A percentile compares a stretch with the other conserved stretches of the same genome.
phyloP scores from a whole-genome alignment of 2,329 filamentous ascomycete species.

The Helotiales sp. region DNA sequence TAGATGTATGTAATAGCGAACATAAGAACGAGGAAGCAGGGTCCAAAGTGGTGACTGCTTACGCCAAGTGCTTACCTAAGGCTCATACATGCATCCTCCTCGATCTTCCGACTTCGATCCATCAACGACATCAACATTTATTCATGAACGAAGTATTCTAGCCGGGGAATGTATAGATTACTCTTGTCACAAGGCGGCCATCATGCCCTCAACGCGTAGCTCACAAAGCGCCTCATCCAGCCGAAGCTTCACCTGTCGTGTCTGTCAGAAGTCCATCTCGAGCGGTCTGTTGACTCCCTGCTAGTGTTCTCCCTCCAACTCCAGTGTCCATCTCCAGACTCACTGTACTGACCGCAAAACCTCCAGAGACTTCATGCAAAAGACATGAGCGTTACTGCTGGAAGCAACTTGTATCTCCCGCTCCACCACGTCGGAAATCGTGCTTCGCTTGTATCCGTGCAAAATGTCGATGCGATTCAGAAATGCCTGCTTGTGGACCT shows the following conservation, averaged over 20 bases:
- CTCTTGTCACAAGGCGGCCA: not conserved
- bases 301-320: too few relatives aligned
- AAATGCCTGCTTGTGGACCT: not conserved
- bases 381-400: conserved; percentile 14
- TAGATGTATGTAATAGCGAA: too few relatives aligned
- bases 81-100: not conserved
- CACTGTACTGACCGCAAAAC: too few relatives aligned
- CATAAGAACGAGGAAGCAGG: not conserved
- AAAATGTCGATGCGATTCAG: conserved; percentile 13
- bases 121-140: too few relatives aligned
- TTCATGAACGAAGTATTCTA: not conserved
- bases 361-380: not conserved
- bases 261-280: conserved; percentile 2
- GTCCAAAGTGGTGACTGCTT: not conserved
- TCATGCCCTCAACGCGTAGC: conserved; percentile 1
- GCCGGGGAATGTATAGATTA: not conserved
- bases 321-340: too few relatives aligned
- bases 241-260: not conserved
- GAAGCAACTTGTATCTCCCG: not conserved
- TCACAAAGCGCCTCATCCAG: not conserved
- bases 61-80: not conserved
- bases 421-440: conserved; percentile 11
- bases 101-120: not conserved
- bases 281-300: conserved; percentile 5
- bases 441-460: conserved; percentile 12